Evolutionary conservation across 1,284 basidiomycete genomes (phyloP).

Genomic region (Irpex sp.): DNA sequence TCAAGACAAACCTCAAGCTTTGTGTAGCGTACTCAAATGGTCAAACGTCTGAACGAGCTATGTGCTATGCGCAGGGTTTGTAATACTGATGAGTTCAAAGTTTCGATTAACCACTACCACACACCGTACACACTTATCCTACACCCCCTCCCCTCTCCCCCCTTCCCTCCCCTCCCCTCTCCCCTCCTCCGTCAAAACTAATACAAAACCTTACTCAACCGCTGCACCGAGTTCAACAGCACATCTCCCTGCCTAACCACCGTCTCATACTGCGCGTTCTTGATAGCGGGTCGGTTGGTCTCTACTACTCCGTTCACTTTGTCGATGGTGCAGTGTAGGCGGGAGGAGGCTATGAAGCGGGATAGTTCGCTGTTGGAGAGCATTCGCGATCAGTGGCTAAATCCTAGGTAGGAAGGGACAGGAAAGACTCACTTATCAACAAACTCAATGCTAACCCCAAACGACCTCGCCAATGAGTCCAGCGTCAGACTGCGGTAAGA

Average conservation of each 20-base stretch:
- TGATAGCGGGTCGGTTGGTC: constrained; percentile 81
- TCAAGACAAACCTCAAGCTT: too few species aligned
- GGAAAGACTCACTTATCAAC: constrained; percentile 67
- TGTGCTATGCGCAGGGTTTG: too few species aligned
- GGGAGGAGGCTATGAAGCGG: constrained; percentile 87
- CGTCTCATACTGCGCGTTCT: constrained; percentile 88
- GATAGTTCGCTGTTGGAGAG: constrained; percentile 74
- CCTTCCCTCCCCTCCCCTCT: neutral
- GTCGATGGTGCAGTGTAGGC: constrained; percentile 90
- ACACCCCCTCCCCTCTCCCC: too few species aligned
- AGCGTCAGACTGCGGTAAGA: constrained; percentile 89
- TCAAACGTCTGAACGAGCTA: too few species aligned
- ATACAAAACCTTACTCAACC: constrained; percentile 72
- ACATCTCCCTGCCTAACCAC: constrained; percentile 87
- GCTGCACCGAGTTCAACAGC: constrained; percentile 74
- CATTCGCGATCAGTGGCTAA: too few species aligned
- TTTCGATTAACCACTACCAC: too few species aligned
- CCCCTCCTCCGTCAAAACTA: too few species aligned
- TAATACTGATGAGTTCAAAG: too few species aligned
- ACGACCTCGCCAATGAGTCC: constrained; percentile 81
- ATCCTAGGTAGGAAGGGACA: too few species aligned
- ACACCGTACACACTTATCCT: neutral
- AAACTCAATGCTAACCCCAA: constrained; percentile 87
- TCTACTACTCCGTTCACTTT: constrained; percentile 92
- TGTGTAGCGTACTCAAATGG: too few species aligned